Evolutionary conservation across 1,284 basidiomycete genomes (phyloP).

Genomic region (Sanghuangporus sanghuang): DNA sequence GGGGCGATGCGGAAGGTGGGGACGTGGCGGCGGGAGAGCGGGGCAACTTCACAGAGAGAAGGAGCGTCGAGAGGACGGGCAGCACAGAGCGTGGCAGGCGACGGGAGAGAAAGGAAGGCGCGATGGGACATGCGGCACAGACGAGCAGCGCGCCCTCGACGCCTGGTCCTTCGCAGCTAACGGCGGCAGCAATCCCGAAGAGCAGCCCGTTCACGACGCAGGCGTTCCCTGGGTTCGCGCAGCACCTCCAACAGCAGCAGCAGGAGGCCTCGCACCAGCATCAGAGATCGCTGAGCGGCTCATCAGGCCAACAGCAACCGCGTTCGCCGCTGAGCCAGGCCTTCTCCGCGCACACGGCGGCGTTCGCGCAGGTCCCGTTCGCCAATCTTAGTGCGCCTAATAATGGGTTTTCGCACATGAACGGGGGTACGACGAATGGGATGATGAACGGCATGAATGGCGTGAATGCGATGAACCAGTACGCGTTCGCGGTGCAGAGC

Average conservation of each 20-base stretch:
- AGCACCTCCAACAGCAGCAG: background rate
- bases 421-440: background rate
- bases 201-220: conserved; percentile 20
- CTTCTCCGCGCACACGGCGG: background rate
- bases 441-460: background rate
- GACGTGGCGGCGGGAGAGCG: background rate
- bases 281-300: background rate
- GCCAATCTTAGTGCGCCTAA: background rate
- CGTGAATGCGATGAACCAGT: background rate
- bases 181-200: conserved; percentile 22
- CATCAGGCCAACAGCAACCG: background rate
- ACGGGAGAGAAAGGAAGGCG: conserved; percentile 21
- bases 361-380: background rate
- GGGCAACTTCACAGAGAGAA: background rate
- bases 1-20: background rate
- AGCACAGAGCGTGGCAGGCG: conserved; percentile 14
- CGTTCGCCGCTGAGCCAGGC: background rate
- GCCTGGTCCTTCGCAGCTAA: background rate
- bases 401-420: background rate
- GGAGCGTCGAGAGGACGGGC: background rate
- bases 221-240: conserved; percentile 17
- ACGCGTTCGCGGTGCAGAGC: conserved; percentile 8
- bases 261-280: background rate
- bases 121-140: conserved; percentile 16
- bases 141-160: conserved; percentile 19